phyloP scores from a whole-genome alignment of 108 stramenopile species.

The Parietichytrium sp. region DNA sequence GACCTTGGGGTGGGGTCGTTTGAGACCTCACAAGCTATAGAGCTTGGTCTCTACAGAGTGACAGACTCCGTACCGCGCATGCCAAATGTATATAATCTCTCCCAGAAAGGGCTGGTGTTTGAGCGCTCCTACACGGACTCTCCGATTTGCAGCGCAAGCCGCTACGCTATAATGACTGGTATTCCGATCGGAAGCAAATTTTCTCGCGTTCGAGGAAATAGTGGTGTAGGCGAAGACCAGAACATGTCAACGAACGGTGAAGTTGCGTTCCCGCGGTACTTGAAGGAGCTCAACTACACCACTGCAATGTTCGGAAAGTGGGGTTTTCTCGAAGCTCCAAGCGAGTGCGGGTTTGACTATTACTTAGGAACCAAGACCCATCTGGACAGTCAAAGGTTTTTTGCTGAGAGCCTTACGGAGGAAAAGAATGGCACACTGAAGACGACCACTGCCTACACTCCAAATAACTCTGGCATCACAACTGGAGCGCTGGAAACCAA shows the following conservation, averaged over 20 bases:
- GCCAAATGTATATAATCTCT: not conserved
- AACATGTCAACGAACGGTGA: not conserved
- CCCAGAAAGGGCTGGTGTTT: not conserved
- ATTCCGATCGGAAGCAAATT: conserved; percentile 20
- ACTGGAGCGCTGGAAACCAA: not conserved
- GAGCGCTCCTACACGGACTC: conserved; percentile 18
- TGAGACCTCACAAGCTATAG: not conserved
- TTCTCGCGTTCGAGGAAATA: conserved; percentile 26
- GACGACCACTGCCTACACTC: not conserved
- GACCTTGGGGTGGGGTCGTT: conserved; percentile 11
- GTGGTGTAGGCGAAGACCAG: conserved; percentile 1
- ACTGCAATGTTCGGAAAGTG: conserved; percentile 5
- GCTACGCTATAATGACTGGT: not conserved
- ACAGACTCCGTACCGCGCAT: not conserved
- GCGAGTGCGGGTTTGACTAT: conserved; percentile 5
- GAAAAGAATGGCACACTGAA: not conserved
- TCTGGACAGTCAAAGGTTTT: not conserved
- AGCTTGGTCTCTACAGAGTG: not conserved
- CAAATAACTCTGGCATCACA: not conserved
- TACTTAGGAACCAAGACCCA: conserved; percentile 18
- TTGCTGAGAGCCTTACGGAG: not conserved
- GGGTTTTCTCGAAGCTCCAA: not conserved
- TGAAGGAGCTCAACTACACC: not conserved
- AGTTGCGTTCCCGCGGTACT: not conserved
- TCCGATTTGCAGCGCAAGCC: not conserved